Conservation (phyloP, 2,329 filamentous ascomycete species). For the Fusarium denticulatum region DNA sequence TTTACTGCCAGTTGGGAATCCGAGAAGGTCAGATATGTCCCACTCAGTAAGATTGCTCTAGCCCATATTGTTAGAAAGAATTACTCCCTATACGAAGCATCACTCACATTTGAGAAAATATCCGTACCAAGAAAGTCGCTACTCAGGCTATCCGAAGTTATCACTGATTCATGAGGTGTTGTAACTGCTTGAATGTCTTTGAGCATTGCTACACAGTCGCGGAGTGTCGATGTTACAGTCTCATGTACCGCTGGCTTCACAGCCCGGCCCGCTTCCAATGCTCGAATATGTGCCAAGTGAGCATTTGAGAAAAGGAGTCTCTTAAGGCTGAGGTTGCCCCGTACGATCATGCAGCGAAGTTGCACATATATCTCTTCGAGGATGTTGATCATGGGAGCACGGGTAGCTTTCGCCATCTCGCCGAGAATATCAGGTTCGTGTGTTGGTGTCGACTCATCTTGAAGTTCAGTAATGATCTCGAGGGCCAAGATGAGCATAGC, state of each 20-base stretch:
- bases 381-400: constrained; percentile 32
- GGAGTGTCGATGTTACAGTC: constrained; percentile 28
- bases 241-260: constrained; percentile 40
- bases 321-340: constrained; percentile 40
- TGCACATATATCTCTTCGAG: constrained; percentile 34
- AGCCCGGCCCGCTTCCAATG: constrained; percentile 33
- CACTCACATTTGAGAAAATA: constrained; percentile 33
- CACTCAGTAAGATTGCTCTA: constrained; percentile 40
- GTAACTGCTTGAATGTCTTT: constrained; percentile 17
- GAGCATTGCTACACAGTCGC: constrained; percentile 31
- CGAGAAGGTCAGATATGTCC: constrained; percentile 41
- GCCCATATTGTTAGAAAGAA: constrained; percentile 4
- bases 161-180: constrained; percentile 33
- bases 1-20: constrained; percentile 22
- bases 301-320: constrained; percentile 38
- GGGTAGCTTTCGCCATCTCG: constrained; percentile 36
- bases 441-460: constrained; percentile 32
- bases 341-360: constrained; percentile 27
- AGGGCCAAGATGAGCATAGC: constrained; percentile 39
- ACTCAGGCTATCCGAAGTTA: constrained; percentile 21
- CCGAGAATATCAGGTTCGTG: constrained; percentile 38
- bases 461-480: constrained; percentile 39
- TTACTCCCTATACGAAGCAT: background rate
- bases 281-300: constrained; percentile 38
- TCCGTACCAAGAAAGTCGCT: constrained; percentile 30